A percentile compares a stretch with the other conserved stretches of the same genome.
phyloP scores from a whole-genome alignment of 345 rosid species.

The Gossypium turneri region DNA sequence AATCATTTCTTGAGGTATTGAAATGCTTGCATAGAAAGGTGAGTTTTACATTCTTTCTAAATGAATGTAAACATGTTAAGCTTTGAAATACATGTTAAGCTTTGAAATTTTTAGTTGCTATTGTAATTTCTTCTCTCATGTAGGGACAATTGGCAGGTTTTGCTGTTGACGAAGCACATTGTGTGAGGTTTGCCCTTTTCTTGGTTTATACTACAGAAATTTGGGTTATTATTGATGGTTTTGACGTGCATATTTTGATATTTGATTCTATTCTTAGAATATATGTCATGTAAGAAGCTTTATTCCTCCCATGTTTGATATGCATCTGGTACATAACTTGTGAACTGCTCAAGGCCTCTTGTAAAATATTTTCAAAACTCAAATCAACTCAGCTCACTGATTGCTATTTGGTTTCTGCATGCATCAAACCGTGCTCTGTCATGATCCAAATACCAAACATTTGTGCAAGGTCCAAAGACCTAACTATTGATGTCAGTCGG shows the following conservation, averaged over 20 bases:
- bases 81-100: background rate
- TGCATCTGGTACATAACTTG: background rate
- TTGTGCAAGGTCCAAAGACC: background rate
- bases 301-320: background rate
- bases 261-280: background rate
- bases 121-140: constrained; percentile 2
- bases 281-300: background rate
- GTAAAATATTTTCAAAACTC: background rate
- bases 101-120: constrained; percentile 9
- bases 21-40: constrained; percentile 68
- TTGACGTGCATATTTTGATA: background rate
- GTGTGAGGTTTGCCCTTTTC: constrained; percentile 60
- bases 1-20: constrained; percentile 52
- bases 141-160: constrained; percentile 76
- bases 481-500: background rate
- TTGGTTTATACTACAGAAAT: background rate
- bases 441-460: background rate
- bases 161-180: constrained; percentile 91
- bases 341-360: background rate
- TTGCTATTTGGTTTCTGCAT: background rate
- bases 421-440: background rate
- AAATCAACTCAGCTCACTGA: background rate
- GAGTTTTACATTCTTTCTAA: background rate
- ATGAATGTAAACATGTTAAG: background rate
- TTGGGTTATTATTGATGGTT: background rate